Conservation (phyloP, 2,329 filamentous ascomycete species). For the Ceratocystis eucalypticola region DNA sequence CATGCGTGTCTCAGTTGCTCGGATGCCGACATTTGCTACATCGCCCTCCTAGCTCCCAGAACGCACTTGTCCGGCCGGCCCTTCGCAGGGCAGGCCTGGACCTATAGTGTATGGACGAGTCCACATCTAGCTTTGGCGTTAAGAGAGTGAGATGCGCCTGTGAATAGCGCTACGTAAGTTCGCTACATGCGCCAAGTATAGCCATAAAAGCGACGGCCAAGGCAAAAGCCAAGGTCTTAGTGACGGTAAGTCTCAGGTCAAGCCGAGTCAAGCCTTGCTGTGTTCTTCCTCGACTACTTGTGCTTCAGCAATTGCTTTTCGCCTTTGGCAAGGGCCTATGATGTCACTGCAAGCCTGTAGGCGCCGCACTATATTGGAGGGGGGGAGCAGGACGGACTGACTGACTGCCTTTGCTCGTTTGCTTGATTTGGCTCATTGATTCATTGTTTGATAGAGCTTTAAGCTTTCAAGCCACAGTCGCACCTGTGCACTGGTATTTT, state of each 20-base stretch:
- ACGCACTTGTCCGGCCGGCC: not conserved
- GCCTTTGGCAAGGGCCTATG: too few relatives aligned
- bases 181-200: too few relatives aligned
- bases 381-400: too few relatives aligned
- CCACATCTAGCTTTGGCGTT: not conserved
- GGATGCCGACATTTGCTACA: not conserved
- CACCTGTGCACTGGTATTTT: not conserved
- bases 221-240: not conserved
- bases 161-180: too few relatives aligned
- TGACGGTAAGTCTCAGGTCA: not conserved
- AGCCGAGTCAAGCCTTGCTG: not conserved
- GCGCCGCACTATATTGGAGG: not conserved
- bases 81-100: not conserved
- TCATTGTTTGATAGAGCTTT: not conserved
- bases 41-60: not conserved
- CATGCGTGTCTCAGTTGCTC: not conserved
- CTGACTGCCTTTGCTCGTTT: not conserved
- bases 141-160: not conserved
- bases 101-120: too few relatives aligned
- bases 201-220: too few relatives aligned
- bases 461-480: constrained; percentile 13
- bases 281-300: too few relatives aligned
- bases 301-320: too few relatives aligned
- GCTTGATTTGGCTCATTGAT: not conserved
- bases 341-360: too few relatives aligned